Evolutionary conservation across 2,329 filamentous ascomycete species (phyloP), one percentile per base, ranked within the genome.

Genomic region (Aspergillus unguis): DNA sequence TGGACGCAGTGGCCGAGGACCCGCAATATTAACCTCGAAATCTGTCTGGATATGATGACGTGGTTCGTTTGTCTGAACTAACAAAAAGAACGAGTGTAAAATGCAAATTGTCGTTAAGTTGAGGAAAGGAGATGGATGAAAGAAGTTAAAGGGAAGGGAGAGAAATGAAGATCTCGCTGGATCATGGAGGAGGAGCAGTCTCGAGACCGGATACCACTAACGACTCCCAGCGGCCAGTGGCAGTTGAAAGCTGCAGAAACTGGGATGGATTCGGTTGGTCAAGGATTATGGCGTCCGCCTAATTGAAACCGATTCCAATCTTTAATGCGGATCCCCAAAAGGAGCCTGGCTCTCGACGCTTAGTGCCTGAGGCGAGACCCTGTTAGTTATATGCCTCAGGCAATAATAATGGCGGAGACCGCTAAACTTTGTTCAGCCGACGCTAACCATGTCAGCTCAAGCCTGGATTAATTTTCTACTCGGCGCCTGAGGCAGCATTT

Each of bases 331-430:
- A 49, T 49, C 47, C 47, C 31, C 47, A 35, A 35, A 31, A 35
- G 29, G 54, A 55, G 56, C 55, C 52, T 49, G 54, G 54, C 55
- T 52, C 47, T 38, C 41, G 29, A 28, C 45, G 44, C 23, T 51
- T 38, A 31, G 31, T 56, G 58, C 54, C 58, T 60, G 47, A 61
- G 53, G 56, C 53, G 36, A 44, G 49, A 35, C 36, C 45, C 50
- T 44, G 42, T 25, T 26, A 26, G 33, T n/a, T 38, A 28, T 27
- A 41, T 10, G 11, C 40, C 40, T 27, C 7, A 25, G 23, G 29
- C n/a, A 41, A 10, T 17, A 32, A 8, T 29, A 11, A 7, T 52
- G 58, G 53, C 58, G 57, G 37, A 60, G 54, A 56, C 52, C 43
- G 25, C 23, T 3, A 4, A 11, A 9, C 17, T 17, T 17, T 17